Evolutionary conservation across 202 grass and related monocot species (phyloP).

Genomic region (Dendrocalamus latiflorus): DNA sequence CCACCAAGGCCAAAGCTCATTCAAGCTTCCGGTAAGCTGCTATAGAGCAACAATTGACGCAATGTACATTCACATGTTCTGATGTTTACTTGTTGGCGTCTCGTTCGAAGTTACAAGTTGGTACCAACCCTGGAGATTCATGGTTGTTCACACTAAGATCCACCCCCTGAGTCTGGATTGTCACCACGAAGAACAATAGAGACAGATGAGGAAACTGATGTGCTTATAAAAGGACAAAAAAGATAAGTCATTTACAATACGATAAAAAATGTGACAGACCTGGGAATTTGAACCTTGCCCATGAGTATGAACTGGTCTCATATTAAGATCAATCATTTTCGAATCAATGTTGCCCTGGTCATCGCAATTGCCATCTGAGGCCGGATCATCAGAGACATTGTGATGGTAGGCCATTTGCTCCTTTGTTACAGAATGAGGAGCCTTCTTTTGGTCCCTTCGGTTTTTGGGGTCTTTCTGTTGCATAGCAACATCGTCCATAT

Average conservation of each 20-base stretch:
- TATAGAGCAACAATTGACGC: not conserved
- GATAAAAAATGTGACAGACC: conserved; percentile 24
- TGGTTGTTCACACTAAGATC: conserved; percentile 54
- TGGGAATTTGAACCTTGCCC: conserved; percentile 79
- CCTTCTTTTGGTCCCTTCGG: conserved; percentile 37
- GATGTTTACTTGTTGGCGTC: conserved; percentile 38
- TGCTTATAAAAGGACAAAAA: not conserved
- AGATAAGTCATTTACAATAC: not conserved
- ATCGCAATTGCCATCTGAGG: conserved; percentile 41
- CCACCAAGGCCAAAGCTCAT: conserved; percentile 1
- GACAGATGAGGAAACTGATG: not conserved
- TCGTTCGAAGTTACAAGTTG: conserved; percentile 48
- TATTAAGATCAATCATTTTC: conserved; percentile 94
- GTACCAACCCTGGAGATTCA: conserved; percentile 54
- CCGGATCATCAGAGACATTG: conserved; percentile 32
- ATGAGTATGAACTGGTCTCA: conserved; percentile 51
- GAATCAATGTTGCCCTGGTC: conserved; percentile 63
- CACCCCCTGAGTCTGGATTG: conserved; percentile 53
- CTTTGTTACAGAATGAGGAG: conserved; percentile 25
- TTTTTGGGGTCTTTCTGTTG: conserved; percentile 53
- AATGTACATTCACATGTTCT: conserved; percentile 29
- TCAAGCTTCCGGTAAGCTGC: not conserved
- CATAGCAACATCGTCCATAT: conserved; percentile 59
- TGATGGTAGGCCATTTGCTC: conserved; percentile 59
- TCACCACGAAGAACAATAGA: conserved; percentile 9